Percentiles rank a stretch among this genome's conserved stretches.
Evolutionary conservation across 1,284 basidiomycete genomes (phyloP).

Genomic region (Volvariella volvacea): DNA sequence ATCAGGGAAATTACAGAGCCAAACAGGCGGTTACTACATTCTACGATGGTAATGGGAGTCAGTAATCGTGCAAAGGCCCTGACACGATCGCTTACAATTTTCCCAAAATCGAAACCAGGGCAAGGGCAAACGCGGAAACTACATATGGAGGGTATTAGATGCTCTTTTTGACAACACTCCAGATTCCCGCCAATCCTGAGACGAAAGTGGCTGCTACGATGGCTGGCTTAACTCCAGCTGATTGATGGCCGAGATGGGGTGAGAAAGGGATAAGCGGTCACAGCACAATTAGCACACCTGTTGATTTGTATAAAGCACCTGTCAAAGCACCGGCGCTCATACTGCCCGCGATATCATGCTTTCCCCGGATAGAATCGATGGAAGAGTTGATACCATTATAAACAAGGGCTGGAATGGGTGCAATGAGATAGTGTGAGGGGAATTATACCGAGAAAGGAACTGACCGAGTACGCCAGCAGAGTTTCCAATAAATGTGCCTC

Average conservation of each 20-base stretch:
- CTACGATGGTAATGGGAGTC: conserved; percentile 27
- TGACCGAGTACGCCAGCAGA: conserved; percentile 94
- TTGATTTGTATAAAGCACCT: conserved; percentile 90
- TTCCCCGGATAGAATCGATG: conserved; percentile 83
- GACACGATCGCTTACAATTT: conserved; percentile 32
- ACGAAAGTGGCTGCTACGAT: conserved; percentile 85
- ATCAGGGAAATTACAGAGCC: conserved; percentile 39
- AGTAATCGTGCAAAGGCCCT: conserved; percentile 28
- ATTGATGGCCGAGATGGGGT: conserved; percentile 17
- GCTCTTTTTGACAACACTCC: conserved; percentile 88
- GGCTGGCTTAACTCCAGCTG: conserved; percentile 88
- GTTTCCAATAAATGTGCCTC: conserved; percentile 98
- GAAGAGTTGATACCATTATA: conserved; percentile 97
- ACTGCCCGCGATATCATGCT: conserved; percentile 88
- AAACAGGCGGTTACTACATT: conserved; percentile 27
- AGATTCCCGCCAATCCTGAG: conserved; percentile 82
- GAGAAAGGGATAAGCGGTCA: conserved; percentile 25
- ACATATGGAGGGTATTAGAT: conserved; percentile 46
- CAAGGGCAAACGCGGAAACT: conserved; percentile 43
- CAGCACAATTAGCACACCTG: conserved; percentile 56
- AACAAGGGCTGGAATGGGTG: conserved; percentile 66
- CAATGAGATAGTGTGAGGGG: conserved; percentile 16
- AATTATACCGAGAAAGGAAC: conserved; percentile 31
- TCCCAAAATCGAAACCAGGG: conserved; percentile 32
- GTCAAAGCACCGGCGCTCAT: conserved; percentile 90